A percentile compares a stretch with the other conserved stretches of the same genome.
These are phyloP conservation scores for Auriscalpium orientale DNA, from an alignment of 768 basidiomycete genomes.

Conservation along the genomic window DNA sequence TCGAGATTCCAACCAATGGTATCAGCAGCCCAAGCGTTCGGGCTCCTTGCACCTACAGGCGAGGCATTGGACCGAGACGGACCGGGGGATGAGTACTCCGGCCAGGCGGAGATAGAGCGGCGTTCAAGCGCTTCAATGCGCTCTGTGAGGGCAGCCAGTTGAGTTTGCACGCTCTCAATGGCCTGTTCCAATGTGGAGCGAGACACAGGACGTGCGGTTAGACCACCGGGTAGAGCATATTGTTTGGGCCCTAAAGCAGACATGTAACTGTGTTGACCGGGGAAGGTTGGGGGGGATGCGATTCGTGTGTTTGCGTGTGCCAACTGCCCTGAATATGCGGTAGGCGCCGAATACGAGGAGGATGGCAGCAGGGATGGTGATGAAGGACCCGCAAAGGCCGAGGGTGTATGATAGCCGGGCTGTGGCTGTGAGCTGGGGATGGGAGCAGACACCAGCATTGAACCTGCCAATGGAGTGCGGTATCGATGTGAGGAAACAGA, in stretches of 20 bases:
- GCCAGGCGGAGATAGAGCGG: slow-evolving; percentile 15
- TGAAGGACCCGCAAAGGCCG: slow-evolving; percentile 53
- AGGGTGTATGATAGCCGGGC: slow-evolving; percentile 63
- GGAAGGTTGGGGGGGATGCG: slow-evolving; percentile 1
- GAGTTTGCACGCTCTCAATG: slow-evolving; percentile 72
- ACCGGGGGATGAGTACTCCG: slow-evolving; percentile 28
- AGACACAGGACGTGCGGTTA: slow-evolving; percentile 37
- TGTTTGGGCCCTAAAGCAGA: slow-evolving; percentile 11
- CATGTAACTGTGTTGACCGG: slow-evolving; percentile 2
- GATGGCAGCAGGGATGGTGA: slow-evolving; percentile 31
- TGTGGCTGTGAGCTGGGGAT: slow-evolving; percentile 65
- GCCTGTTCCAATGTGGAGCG: slow-evolving; percentile 60
- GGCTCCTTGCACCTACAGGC: slow-evolving; percentile 2
- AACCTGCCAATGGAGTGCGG: slow-evolving; percentile 66
- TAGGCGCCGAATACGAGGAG: slow-evolving; percentile 25
- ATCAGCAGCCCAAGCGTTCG: slow-evolving; percentile 16
- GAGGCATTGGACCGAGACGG: slow-evolving; percentile 24
- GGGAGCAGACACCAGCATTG: slow-evolving; percentile 45
- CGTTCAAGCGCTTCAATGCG: slow-evolving; percentile 54
- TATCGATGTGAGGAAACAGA: slow-evolving; percentile 72
- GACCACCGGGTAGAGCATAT: slow-evolving; percentile 11
- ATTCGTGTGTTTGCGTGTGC: background rate
- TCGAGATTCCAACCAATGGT: slow-evolving; percentile 20
- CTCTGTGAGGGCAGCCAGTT: slow-evolving; percentile 75
- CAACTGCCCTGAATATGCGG: slow-evolving; percentile 7